These are phyloP conservation scores for Cyclaneusma minus DNA, from an alignment of 2,329 filamentous ascomycete species.

Conservation along the genomic window DNA sequence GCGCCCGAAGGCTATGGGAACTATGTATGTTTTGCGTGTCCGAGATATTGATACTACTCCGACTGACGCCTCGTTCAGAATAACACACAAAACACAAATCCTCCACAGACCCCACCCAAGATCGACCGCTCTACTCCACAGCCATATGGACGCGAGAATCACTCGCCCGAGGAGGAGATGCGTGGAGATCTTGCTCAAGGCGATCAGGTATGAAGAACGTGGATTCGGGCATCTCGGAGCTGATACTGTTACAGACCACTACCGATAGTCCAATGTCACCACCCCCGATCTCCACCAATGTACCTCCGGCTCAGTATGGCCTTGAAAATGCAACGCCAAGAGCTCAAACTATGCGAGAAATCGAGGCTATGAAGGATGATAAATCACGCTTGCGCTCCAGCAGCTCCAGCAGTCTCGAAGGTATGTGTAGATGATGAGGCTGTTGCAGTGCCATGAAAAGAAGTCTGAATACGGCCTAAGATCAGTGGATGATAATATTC, in stretches of 20 bases:
- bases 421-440: constrained; percentile 28
- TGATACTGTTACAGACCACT: constrained; percentile 8
- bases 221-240: not conserved
- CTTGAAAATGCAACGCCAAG: constrained; percentile 60
- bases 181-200: constrained; percentile 12
- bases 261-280: constrained; percentile 25
- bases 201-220: constrained; percentile 12
- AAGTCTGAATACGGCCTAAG: too few relatives aligned
- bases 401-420: constrained; percentile 62
- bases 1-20: constrained; percentile 68
- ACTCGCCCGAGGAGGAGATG: constrained; percentile 3
- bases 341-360: constrained; percentile 68
- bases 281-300: constrained; percentile 61
- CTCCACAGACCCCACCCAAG: constrained; percentile 5
- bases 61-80: constrained; percentile 6
- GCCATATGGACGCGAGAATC: constrained; percentile 2
- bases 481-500: too few relatives aligned
- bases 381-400: constrained; percentile 41
- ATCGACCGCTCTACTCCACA: constrained; percentile 3
- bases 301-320: constrained; percentile 50
- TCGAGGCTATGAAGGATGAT: constrained; percentile 37
- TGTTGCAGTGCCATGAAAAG: constrained; percentile 7
- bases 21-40: constrained; percentile 44
- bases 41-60: constrained; percentile 6
- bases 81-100: constrained; percentile 8